Percentiles rank a stretch among this genome's conserved stretches.
Evolutionary conservation across 164 flowering plant species (phyloP).

Genomic region (Santalum album): DNA sequence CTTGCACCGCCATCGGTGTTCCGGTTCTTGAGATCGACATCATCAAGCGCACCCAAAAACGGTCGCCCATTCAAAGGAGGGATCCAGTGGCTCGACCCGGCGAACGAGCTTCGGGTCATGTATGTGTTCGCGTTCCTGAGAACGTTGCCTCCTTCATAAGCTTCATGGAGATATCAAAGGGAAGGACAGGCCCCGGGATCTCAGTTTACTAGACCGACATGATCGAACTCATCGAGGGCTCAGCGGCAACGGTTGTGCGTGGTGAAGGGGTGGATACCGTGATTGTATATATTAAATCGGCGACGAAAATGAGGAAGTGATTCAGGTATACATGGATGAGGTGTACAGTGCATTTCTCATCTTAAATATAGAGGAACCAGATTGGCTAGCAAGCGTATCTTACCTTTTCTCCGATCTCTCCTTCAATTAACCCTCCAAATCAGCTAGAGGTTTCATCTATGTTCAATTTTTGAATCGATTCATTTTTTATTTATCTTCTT

Average conservation of each 20-base stretch:
- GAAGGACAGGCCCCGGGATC: constrained; percentile 25
- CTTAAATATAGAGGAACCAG: too few relatives aligned
- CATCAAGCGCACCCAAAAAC: constrained; percentile 42
- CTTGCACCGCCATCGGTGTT: constrained; percentile 31
- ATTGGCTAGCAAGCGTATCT: too few relatives aligned
- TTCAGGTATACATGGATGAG: constrained; percentile 27
- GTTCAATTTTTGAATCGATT: too few relatives aligned
- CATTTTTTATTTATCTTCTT: too few relatives aligned
- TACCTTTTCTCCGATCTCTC: too few relatives aligned
- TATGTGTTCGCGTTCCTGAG: constrained; percentile 42
- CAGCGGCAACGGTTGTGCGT: constrained; percentile 37
- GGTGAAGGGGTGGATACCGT: constrained; percentile 27
- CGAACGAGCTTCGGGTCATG: constrained; percentile 45
- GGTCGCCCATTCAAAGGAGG: constrained; percentile 29
- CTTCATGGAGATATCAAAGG: constrained; percentile 53
- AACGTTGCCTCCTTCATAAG: constrained; percentile 40
- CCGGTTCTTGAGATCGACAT: constrained; percentile 39
- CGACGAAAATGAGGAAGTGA: constrained; percentile 35
- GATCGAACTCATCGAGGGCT: constrained; percentile 43
- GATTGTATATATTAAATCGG: constrained; percentile 31
- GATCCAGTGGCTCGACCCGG: constrained; percentile 47
- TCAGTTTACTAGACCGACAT: constrained; percentile 50
- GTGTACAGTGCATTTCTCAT: too few relatives aligned
- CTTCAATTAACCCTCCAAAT: too few relatives aligned
- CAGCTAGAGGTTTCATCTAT: too few relatives aligned